phyloP scores from a whole-genome alignment of 2,329 filamentous ascomycete species.

The Cladorrhinum sp. region DNA sequence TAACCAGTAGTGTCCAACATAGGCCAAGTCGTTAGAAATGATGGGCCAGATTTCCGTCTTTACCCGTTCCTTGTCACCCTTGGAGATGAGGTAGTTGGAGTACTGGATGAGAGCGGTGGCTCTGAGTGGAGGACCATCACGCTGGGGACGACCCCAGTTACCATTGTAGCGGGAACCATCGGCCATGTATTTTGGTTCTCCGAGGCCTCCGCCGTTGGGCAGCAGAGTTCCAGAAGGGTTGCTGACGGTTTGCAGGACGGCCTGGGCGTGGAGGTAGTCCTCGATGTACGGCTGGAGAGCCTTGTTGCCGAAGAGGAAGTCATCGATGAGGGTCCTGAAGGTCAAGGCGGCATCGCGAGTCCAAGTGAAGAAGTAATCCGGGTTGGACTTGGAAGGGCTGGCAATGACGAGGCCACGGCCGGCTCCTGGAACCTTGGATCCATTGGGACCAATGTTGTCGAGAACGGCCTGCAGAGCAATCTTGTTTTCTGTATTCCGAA shows the following conservation, averaged over 20 bases:
- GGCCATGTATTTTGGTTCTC: constrained; percentile 70
- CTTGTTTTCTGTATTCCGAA: constrained; percentile 48
- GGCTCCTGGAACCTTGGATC: constrained; percentile 47
- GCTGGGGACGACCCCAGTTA: constrained; percentile 70
- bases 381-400: constrained; percentile 49
- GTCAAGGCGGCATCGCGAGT: constrained; percentile 69
- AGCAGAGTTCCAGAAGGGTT: constrained; percentile 64
- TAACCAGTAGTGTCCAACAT: constrained; percentile 68
- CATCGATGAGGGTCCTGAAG: constrained; percentile 66
- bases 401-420: constrained; percentile 53
- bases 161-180: constrained; percentile 62
- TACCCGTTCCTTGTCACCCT: constrained; percentile 58
- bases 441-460: constrained; percentile 56
- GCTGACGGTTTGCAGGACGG: constrained; percentile 59
- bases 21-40: constrained; percentile 69
- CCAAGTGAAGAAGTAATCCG: constrained; percentile 69
- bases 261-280: constrained; percentile 67
- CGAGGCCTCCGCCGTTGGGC: constrained; percentile 54
- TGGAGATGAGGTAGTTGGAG: constrained; percentile 65
- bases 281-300: constrained; percentile 59
- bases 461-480: constrained; percentile 51
- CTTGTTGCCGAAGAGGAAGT: constrained; percentile 59
- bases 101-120: constrained; percentile 71
- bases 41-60: constrained; percentile 65
- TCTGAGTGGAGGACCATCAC: constrained; percentile 75